phyloP scores from a whole-genome alignment of 140 eudicot species.

The Stevia rebaudiana region DNA sequence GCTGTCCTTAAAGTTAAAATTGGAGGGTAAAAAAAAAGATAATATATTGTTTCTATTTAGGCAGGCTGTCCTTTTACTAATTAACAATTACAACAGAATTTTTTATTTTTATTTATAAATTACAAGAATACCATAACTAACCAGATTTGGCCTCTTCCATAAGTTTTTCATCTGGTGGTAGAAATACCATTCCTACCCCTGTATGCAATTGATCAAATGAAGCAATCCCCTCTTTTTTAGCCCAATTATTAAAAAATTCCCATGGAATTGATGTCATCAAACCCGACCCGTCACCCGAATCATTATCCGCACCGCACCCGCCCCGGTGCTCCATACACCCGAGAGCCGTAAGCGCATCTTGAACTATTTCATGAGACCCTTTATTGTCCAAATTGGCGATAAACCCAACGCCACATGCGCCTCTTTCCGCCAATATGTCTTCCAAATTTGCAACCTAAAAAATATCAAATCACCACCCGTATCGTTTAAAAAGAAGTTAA shows the following conservation, averaged over 20 bases:
- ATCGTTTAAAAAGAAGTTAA: neutral
- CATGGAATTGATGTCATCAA: constrained; percentile 94
- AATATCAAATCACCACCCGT: neutral
- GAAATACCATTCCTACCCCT: constrained; percentile 96
- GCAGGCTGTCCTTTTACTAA: neutral
- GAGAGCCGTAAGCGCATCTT: constrained; percentile 96
- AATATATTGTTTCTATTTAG: neutral
- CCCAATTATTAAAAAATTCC: constrained; percentile 86
- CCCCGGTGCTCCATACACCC: constrained; percentile 99
- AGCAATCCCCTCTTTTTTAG: constrained; percentile 64
- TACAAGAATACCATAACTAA: constrained; percentile 25
- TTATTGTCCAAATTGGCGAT: constrained; percentile 93
- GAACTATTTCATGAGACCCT: constrained; percentile 73
- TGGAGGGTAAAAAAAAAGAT: neutral
- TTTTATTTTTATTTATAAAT: too few species aligned
- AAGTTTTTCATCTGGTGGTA: constrained; percentile 61
- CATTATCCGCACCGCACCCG: constrained; percentile 98
- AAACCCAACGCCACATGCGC: constrained; percentile 98
- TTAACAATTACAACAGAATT: too few species aligned
- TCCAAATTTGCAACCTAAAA: constrained; percentile 80
- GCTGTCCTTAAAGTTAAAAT: neutral
- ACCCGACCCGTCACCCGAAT: constrained; percentile 98
- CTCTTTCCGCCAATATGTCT: constrained; percentile 85
- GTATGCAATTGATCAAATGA: constrained; percentile 76
- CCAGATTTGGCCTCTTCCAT: constrained; percentile 76